Percentiles rank a stretch among this genome's conserved stretches.
phyloP scores from a whole-genome alignment of 305 asterid genomes.

The Fraxinus albicans region DNA sequence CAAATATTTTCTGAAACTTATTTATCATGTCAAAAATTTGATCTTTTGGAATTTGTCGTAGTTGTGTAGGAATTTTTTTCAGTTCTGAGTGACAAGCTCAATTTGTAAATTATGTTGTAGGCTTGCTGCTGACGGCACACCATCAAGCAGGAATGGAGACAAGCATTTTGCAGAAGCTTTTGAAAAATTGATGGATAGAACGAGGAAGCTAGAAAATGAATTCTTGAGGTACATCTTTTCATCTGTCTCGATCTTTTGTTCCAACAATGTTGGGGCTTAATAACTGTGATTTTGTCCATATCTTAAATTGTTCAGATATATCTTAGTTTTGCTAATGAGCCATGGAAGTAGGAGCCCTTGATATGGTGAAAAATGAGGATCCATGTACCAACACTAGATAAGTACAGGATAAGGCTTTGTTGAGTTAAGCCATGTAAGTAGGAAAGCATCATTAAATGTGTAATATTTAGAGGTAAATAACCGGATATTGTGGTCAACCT shows the following conservation, averaged over 20 bases:
- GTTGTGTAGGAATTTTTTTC: not conserved
- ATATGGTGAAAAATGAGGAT: not conserved
- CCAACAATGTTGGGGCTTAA: not conserved
- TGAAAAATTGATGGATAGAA: conserved; percentile 47
- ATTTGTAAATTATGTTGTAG: conserved; percentile 31
- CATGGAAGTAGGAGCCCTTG: not conserved
- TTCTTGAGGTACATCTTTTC: conserved; percentile 52
- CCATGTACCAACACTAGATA: not conserved
- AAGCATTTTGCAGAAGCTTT: conserved; percentile 30
- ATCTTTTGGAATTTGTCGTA: not conserved
- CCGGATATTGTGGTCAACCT: not conserved
- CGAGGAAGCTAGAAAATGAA: conserved; percentile 55
- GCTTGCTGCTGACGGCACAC: conserved; percentile 29
- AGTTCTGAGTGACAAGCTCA: not conserved
- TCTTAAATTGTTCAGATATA: not conserved
- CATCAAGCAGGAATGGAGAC: conserved; percentile 36
- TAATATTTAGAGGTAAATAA: not conserved
- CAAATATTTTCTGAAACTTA: conserved; percentile 25
- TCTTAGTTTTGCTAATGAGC: not conserved
- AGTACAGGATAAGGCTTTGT: not conserved
- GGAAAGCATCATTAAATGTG: not conserved
- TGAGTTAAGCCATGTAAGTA: not conserved
- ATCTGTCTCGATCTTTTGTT: not conserved
- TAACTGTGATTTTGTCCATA: not conserved
- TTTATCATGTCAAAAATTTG: conserved; percentile 11